phyloP scores from a whole-genome alignment of 257 asterid genomes.

The Nicotiana knightiana region DNA sequence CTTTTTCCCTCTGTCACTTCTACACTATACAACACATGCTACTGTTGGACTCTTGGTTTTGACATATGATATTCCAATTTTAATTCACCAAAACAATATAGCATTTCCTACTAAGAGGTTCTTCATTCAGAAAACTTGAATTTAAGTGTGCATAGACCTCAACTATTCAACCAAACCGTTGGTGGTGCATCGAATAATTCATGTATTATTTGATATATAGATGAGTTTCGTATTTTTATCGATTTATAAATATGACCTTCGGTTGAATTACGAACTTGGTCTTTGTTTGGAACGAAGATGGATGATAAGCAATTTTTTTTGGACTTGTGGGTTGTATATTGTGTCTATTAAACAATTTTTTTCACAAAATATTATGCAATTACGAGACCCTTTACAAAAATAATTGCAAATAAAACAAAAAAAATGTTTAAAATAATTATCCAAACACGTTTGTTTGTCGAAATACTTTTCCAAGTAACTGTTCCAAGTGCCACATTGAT shows the following conservation, averaged over 20 bases:
- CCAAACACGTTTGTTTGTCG: conserved; percentile 11
- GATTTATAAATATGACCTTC: too few relatives aligned
- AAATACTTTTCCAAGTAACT: not conserved
- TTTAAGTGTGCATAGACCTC: too few relatives aligned
- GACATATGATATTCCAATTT: not conserved
- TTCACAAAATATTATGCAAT: not conserved
- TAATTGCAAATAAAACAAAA: not conserved
- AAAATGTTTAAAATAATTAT: not conserved
- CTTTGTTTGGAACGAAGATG: too few relatives aligned
- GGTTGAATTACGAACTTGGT: too few relatives aligned
- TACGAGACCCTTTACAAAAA: not conserved
- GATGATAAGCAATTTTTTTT: too few relatives aligned
- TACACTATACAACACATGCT: conserved; percentile 6
- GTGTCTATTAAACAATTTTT: not conserved
- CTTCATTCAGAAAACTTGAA: not conserved
- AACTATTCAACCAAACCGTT: too few relatives aligned
- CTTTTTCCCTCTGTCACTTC: not conserved
- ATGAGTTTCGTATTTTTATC: too few relatives aligned
- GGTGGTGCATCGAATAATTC: too few relatives aligned
- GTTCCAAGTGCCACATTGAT: not conserved
- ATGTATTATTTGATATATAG: too few relatives aligned
- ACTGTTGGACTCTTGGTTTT: not conserved
- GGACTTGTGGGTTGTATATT: not conserved
- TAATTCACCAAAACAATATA: not conserved
- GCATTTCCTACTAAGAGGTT: too few relatives aligned